phyloP scores from a whole-genome alignment of 2,329 filamentous ascomycete species.

The Proliferodiscus dingleyae region DNA sequence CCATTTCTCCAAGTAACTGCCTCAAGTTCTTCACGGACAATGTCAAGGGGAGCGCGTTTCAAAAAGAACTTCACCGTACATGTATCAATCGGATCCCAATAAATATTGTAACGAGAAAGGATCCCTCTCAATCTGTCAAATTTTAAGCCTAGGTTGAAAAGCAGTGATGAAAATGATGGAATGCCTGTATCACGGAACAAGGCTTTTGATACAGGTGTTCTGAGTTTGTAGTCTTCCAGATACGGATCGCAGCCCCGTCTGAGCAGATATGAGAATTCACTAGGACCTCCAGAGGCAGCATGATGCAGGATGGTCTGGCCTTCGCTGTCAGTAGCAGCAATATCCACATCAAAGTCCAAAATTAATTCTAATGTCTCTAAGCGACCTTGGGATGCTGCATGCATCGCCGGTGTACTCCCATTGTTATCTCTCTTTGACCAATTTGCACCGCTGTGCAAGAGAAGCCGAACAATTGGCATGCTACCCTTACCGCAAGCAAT shows the following conservation, averaged over 20 bases:
- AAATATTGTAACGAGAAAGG: neutral
- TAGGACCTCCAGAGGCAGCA: neutral
- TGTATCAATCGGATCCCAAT: too few relatives aligned
- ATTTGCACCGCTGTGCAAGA: neutral
- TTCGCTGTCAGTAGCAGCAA: neutral
- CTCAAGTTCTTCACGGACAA: too few relatives aligned
- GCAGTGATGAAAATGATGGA: neutral
- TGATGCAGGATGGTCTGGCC: neutral
- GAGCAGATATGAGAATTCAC: neutral
- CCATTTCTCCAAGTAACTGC: too few relatives aligned
- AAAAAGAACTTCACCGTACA: too few relatives aligned
- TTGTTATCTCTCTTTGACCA: neutral
- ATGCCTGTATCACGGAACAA: neutral
- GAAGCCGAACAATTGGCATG: neutral
- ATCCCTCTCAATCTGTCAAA: neutral
- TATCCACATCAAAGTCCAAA: neutral
- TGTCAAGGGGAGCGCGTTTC: too few relatives aligned
- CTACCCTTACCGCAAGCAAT: neutral
- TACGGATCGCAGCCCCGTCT: neutral
- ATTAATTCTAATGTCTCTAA: neutral
- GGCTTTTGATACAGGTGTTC: neutral
- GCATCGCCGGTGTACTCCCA: neutral
- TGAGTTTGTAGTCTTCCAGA: neutral
- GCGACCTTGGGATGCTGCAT: neutral
- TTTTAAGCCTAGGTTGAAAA: neutral